phyloP scores from a whole-genome alignment of 2,329 filamentous ascomycete species.

The Diplocarpon rosae region DNA sequence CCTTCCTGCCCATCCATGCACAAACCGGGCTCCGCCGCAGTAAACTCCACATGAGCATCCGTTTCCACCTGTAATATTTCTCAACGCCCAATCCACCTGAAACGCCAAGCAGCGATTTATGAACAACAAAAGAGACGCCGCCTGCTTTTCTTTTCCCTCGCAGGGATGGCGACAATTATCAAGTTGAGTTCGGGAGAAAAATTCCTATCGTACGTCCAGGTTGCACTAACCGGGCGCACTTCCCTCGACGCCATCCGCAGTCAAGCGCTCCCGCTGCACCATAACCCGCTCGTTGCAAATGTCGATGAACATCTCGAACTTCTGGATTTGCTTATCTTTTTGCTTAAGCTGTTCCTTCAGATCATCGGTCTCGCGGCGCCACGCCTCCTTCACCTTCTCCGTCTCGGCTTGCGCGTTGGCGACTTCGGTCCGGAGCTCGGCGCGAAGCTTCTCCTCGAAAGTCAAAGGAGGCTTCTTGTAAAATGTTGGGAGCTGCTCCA shows the following conservation, averaged over 20 bases:
- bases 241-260: slow-evolving; percentile 21
- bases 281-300: slow-evolving; percentile 58
- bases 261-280: slow-evolving; percentile 45
- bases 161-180: too few species aligned
- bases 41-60: too few species aligned
- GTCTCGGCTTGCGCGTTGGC: slow-evolving; percentile 46
- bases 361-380: slow-evolving; percentile 46
- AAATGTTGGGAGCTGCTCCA: slow-evolving; percentile 49
- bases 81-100: too few species aligned
- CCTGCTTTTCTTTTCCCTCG: too few species aligned
- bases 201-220: background rate
- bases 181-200: too few species aligned
- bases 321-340: slow-evolving; percentile 50
- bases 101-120: too few species aligned
- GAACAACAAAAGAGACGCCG: too few species aligned
- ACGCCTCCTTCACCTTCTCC: slow-evolving; percentile 43
- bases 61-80: too few species aligned
- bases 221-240: slow-evolving; percentile 12
- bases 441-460: slow-evolving; percentile 51
- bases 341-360: slow-evolving; percentile 49
- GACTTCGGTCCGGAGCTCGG: slow-evolving; percentile 50
- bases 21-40: too few species aligned
- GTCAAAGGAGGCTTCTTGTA: slow-evolving; percentile 56
- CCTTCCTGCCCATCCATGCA: too few species aligned
- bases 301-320: slow-evolving; percentile 60